phyloP scores from a whole-genome alignment of 2,329 filamentous ascomycete species.

The Calonectria honghensis region DNA sequence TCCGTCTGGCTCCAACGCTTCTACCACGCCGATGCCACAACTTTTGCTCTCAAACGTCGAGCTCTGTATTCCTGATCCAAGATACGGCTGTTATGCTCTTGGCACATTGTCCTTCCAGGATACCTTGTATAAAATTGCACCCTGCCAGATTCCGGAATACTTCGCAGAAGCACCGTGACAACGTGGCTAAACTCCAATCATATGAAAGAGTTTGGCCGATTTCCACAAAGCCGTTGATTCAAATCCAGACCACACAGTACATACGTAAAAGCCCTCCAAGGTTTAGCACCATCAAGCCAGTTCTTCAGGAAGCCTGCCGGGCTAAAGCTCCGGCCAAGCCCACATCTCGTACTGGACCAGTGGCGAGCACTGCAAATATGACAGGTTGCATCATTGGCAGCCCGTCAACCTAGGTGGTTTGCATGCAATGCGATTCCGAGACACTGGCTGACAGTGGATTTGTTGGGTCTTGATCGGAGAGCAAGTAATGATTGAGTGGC shows the following conservation, averaged over 20 bases:
- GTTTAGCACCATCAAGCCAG: constrained; percentile 31
- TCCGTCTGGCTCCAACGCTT: constrained; percentile 44
- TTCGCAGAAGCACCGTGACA: not conserved
- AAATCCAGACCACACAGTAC: constrained; percentile 15
- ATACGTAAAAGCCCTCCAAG: constrained; percentile 14
- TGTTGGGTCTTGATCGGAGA: constrained; percentile 29
- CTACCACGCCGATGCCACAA: constrained; percentile 21
- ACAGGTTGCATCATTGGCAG: constrained; percentile 32
- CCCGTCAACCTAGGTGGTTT: not conserved
- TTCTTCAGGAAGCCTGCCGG: not conserved
- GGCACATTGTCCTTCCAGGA: constrained; percentile 13
- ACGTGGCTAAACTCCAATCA: constrained; percentile 4
- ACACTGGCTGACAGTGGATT: constrained; percentile 35
- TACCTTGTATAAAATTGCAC: not conserved
- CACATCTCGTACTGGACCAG: not conserved
- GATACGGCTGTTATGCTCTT: constrained; percentile 9
- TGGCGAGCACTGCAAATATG: constrained; percentile 2
- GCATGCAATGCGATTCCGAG: constrained; percentile 36
- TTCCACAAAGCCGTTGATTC: constrained; percentile 1
- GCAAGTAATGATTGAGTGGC: constrained; percentile 20
- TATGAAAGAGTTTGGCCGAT: not conserved
- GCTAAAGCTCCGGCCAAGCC: constrained; percentile 15
- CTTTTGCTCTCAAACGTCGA: constrained; percentile 25
- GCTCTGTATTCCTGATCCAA: constrained; percentile 10
- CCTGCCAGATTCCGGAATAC: not conserved